phyloP scores from a whole-genome alignment of 129 eudicot genomes.

The Flaveria robusta region DNA sequence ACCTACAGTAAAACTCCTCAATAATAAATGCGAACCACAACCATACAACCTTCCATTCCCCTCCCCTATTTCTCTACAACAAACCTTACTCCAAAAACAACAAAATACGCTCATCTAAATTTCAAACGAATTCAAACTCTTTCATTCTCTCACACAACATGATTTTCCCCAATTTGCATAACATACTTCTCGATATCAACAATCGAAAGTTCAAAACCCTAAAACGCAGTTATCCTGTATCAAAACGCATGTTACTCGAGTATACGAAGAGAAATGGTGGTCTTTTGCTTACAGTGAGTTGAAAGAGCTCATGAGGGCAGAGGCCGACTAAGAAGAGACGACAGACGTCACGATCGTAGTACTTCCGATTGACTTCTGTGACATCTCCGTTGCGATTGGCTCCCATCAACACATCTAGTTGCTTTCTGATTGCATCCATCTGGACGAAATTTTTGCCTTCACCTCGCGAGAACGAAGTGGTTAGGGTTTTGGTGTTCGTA shows the following conservation, averaged over 20 bases:
- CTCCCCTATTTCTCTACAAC: too few species aligned
- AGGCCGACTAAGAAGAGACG: constrained; percentile 91
- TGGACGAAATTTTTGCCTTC: background rate
- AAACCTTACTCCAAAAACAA: too few species aligned
- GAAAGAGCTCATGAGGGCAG: constrained; percentile 98
- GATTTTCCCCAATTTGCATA: background rate
- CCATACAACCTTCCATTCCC: too few species aligned
- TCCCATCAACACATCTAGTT: constrained; percentile 92
- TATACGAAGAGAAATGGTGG: background rate
- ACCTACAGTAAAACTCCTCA: background rate
- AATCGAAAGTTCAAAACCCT: constrained; percentile 28
- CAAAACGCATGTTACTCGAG: background rate
- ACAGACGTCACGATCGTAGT: constrained; percentile 94
- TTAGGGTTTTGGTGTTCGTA: constrained; percentile 28
- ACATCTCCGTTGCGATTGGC: constrained; percentile 93
- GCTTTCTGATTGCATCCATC: constrained; percentile 97
- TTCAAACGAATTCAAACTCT: background rate
- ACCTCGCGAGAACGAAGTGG: background rate
- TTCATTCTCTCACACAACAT: too few species aligned
- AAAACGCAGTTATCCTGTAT: background rate
- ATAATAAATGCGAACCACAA: background rate
- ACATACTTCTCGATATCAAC: too few species aligned
- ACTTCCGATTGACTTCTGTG: constrained; percentile 81
- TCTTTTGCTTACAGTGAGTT: constrained; percentile 63
- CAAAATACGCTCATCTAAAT: background rate